Evolutionary conservation across 345 rosid genomes (phyloP), one percentile per base, ranked within the genome.

Genomic region (Cardamine chenopodiifolia): DNA sequence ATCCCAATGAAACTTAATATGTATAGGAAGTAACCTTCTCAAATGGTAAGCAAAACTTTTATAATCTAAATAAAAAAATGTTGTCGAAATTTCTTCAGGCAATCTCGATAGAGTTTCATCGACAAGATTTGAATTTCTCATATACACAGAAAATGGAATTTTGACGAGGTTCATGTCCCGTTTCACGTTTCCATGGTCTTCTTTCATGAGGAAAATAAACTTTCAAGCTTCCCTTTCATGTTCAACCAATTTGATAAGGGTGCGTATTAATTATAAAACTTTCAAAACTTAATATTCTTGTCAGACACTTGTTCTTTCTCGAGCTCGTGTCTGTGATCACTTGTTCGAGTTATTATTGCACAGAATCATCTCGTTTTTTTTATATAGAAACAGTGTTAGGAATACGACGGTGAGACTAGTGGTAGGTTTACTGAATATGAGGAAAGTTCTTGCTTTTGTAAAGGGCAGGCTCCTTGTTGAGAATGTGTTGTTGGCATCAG

Each of bases 371-470:
- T 48, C 25, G 54, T 48, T 3, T 19, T 48, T 48, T 47, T 13
- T 23, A 12, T 12, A 15, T 34, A 19, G 45, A 19, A 22, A 53
- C 25, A 23, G 35, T 48, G 19, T 18, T 14, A 34, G 42, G n/a
- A 15, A 15, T 17, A 6, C 2, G n/a, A 57, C 4, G 1, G 20
- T 34, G 52, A 15, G 35, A 44, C n/a, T 35, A 35, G 60, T 11
- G 37, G 14, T 49, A 3, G 25, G 23, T 49, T 12, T 31, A 2
- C 79, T 53, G 50, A 62, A 62, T 62, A 7, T 44, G 35, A 62
- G 79, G 70, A 53, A 54, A 32, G 60, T 44, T n/a, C n/a, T n/a
- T n/a, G n/a, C n/a, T n/a, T n/a, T n/a, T n/a, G n/a, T n/a, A n/a
- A n/a, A n/a, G n/a, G n/a, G n/a, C n/a, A n/a, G n/a, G n/a, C n/a